phyloP scores from a whole-genome alignment of 2,329 filamentous ascomycete species.

The Ceratocystis colombiana region DNA sequence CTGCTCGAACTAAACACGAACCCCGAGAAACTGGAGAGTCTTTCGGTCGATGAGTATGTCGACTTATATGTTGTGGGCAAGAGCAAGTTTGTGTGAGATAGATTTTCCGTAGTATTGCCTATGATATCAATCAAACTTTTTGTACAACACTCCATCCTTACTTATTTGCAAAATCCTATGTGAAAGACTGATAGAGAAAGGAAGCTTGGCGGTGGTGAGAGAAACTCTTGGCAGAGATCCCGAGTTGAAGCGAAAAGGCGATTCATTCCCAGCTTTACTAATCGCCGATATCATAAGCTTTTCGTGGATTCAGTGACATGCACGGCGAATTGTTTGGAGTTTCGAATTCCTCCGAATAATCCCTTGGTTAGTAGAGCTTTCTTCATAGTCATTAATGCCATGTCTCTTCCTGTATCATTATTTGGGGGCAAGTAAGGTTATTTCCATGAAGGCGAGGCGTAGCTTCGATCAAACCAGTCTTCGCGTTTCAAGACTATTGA shows the following conservation, averaged over 20 bases:
- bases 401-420: neutral
- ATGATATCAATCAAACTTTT: neutral
- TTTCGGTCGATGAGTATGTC: slow-evolving; percentile 86
- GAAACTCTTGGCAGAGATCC: neutral
- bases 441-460: neutral
- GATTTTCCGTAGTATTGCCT: neutral
- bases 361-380: neutral
- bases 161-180: neutral
- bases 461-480: slow-evolving; percentile 3
- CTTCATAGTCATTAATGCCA: neutral
- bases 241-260: slow-evolving; percentile 11
- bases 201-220: neutral
- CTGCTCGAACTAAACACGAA: slow-evolving; percentile 72
- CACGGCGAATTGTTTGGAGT: neutral
- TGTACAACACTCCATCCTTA: neutral
- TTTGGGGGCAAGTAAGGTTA: neutral
- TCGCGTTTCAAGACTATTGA: neutral
- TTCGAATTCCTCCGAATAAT: neutral
- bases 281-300: neutral
- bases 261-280: neutral
- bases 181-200: too few relatives aligned
- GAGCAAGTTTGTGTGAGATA: slow-evolving; percentile 30
- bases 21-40: slow-evolving; percentile 61
- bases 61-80: slow-evolving; percentile 63
- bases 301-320: neutral